phyloP scores from a whole-genome alignment of 2,329 filamentous ascomycete genomes.

The Periconia sp. region DNA sequence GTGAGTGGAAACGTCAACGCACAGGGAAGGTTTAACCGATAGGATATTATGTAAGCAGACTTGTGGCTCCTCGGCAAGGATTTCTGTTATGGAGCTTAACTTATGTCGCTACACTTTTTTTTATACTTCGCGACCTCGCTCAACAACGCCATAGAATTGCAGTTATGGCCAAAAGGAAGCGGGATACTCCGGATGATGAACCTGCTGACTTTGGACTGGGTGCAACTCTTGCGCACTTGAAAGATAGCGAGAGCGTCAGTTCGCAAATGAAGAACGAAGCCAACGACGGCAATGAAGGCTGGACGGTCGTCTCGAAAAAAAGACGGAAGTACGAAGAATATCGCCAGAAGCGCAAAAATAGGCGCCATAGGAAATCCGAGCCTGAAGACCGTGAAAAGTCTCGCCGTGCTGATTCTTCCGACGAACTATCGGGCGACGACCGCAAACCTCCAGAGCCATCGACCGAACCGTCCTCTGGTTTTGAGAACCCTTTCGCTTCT shows the following conservation, averaged over 20 bases:
- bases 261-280: constrained; percentile 10
- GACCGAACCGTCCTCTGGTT: background rate
- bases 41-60: too few species aligned
- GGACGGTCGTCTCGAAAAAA: constrained; percentile 31
- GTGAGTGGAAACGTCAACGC: too few species aligned
- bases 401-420: background rate
- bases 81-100: too few species aligned
- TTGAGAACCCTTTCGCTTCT: constrained; percentile 19
- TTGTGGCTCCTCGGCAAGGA: too few species aligned
- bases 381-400: constrained; percentile 1
- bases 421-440: background rate
- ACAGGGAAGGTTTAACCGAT: too few species aligned
- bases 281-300: constrained; percentile 25
- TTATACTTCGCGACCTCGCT: too few species aligned
- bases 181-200: constrained; percentile 17
- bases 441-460: background rate
- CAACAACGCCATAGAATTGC: background rate
- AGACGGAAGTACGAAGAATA: constrained; percentile 16
- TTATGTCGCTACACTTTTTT: too few species aligned
- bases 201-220: constrained; percentile 30
- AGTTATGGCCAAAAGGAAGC: constrained; percentile 36
- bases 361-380: background rate
- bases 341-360: constrained; percentile 1
- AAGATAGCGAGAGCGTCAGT: constrained; percentile 16
- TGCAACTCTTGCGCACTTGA: constrained; percentile 31